These are phyloP conservation scores for Raphanus sativus DNA, from an alignment of 345 rosid genomes.

Conservation along the genomic window DNA sequence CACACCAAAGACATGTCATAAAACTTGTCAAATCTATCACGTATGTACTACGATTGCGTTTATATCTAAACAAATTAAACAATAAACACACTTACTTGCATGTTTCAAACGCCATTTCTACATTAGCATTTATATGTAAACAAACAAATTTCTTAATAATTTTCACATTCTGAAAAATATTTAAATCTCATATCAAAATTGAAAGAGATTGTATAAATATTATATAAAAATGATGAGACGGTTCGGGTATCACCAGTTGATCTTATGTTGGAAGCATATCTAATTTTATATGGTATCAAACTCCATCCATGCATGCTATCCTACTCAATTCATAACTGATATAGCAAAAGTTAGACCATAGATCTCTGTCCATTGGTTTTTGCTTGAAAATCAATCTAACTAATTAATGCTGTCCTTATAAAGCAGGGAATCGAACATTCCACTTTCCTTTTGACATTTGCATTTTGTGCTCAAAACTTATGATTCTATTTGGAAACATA, in stretches of 20 bases:
- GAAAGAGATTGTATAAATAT: neutral
- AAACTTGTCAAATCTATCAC: neutral
- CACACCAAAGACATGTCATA: neutral
- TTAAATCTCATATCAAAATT: neutral
- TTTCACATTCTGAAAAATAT: neutral
- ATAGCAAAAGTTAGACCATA: neutral
- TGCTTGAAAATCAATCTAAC: neutral
- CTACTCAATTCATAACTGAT: neutral
- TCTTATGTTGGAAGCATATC: neutral
- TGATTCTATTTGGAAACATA: neutral
- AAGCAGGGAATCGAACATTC: neutral
- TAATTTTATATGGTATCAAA: neutral
- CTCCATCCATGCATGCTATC: neutral
- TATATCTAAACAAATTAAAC: neutral
- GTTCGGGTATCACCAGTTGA: neutral
- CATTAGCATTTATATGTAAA: neutral
- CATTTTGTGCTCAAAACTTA: neutral
- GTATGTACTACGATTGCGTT: neutral
- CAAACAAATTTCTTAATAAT: neutral
- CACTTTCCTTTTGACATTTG: neutral
- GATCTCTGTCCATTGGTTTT: neutral
- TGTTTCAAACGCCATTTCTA: neutral
- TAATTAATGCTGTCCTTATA: neutral
- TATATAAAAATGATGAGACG: neutral
- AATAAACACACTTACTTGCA: neutral